Evolutionary conservation across 352 stramenopile species (phyloP), one percentile per base, ranked within the genome.

Genomic region (Phytophthora chlamydospora): DNA sequence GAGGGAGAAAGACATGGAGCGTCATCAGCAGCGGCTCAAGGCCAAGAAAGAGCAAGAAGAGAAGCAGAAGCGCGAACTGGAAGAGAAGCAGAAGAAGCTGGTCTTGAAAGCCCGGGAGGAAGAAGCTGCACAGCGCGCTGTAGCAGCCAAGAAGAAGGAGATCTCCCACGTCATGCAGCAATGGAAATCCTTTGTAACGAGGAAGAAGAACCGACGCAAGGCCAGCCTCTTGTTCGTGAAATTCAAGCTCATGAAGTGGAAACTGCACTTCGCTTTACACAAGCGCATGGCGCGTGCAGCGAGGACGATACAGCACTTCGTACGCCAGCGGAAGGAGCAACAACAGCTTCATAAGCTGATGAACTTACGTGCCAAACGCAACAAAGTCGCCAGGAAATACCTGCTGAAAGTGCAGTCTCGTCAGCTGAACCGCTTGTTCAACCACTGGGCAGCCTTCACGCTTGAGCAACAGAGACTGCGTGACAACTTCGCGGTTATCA

Each of bases 201-300:
- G 19, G 44, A 67, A 33, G 53, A 69, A 52, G 73, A 89, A 72
- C 53, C 66, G 57, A 44, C 68, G 73, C 9, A 65, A 79, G n/a
- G 80, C 80, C 12, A 74, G 71, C 53, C 68, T 59, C n/a, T 58
- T 90, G 42, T 90, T 88, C 49, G n/a, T 88, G 10, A 84, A 81
- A 49, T 74, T 90, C 47, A 80, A 80, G 42, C 72, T 92, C 39
- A 68, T 80, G 11, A 72, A 73, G 39, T 92, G 83, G 83, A 83
- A 83, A 34, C 39, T 62, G 4, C 68, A 83, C 10, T 73, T 78
- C 32, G 39, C 51, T 7, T 41, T 33, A 4, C 68, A 60, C 16
- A 75, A 88, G 33, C 61, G 14, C 0, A 57, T 60, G n/a, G 21
- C 62, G 27, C 31, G 24, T 3, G 75, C 78, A 17, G 76, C 75